Conservation (phyloP, 2,329 filamentous ascomycete species). For the Xylaria multiplex region DNA sequence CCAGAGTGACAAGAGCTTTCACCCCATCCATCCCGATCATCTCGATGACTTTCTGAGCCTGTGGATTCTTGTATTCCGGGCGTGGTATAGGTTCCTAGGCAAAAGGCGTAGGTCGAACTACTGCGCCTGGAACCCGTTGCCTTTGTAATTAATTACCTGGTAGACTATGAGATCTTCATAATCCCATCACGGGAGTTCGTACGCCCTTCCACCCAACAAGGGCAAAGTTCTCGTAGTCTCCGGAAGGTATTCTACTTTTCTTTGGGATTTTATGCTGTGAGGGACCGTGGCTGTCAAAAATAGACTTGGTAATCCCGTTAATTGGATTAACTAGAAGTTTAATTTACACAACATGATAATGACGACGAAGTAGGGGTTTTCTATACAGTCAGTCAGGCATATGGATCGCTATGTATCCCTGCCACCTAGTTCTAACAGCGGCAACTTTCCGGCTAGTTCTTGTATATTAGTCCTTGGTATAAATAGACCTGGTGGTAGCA, state of each 20-base stretch:
- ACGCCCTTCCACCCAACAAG: slow-evolving; percentile 2
- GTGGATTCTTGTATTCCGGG: slow-evolving; percentile 10
- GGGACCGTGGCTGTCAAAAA: no score
- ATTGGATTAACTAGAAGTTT: no score
- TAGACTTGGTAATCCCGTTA: no score
- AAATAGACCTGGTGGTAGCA: background rate
- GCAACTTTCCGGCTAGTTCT: slow-evolving; percentile 1
- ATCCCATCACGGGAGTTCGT: slow-evolving; percentile 6
- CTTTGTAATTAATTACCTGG: slow-evolving; percentile 1
- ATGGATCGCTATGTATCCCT: no score
- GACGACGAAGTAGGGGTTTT: no score
- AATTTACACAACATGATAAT: no score
- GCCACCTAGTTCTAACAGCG: no score
- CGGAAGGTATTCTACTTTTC: background rate
- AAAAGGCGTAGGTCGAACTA: slow-evolving; percentile 4
- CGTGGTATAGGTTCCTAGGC: background rate
- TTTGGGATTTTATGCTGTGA: background rate
- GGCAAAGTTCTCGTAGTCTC: background rate
- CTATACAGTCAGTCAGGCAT: no score
- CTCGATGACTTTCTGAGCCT: slow-evolving; percentile 5
- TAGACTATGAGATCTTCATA: slow-evolving; percentile 12
- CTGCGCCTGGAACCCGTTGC: slow-evolving; percentile 8
- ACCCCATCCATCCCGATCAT: slow-evolving; percentile 5
- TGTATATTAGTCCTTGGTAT: slow-evolving; percentile 1
- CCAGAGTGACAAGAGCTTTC: slow-evolving; percentile 5